A percentile compares a stretch with the other conserved stretches of the same genome.
Evolutionary conservation across 768 basidiomycete species (phyloP).

Genomic region (Lyophyllum decastes): DNA sequence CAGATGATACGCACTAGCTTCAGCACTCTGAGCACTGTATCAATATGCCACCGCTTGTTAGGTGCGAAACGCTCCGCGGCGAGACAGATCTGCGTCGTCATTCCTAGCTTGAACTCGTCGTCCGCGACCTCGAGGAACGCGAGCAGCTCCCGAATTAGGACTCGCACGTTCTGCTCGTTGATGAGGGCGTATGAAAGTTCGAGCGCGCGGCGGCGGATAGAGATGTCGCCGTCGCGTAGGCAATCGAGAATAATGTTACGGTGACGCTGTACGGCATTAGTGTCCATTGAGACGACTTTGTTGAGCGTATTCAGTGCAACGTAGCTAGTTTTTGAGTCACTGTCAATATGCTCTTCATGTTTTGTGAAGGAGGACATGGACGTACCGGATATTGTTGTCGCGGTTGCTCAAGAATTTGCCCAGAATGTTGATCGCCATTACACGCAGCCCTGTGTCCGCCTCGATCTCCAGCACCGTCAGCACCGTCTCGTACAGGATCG

Average conservation of each 20-base stretch:
- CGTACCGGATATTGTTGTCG: slow-evolving; percentile 97
- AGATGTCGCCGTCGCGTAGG: slow-evolving; percentile 98
- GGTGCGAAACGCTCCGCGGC: slow-evolving; percentile 97
- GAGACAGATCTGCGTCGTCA: slow-evolving; percentile 96
- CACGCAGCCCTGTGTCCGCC: slow-evolving; percentile 91
- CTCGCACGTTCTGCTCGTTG: slow-evolving; percentile 91
- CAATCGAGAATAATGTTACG: slow-evolving; percentile 99
- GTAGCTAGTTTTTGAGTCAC: slow-evolving; percentile 57
- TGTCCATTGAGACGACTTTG: slow-evolving; percentile 97
- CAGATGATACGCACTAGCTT: slow-evolving; percentile 72
- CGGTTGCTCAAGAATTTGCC: slow-evolving; percentile 97
- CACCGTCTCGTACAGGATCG: slow-evolving; percentile 97
- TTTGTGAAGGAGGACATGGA: slow-evolving; percentile 1
- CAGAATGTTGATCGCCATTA: slow-evolving; percentile 99
- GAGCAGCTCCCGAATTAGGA: slow-evolving; percentile 88
- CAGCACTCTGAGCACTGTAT: slow-evolving; percentile 90
- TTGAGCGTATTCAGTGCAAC: slow-evolving; percentile 97
- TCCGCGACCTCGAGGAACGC: slow-evolving; percentile 98
- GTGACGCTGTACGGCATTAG: slow-evolving; percentile 96
- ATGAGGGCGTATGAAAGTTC: slow-evolving; percentile 97
- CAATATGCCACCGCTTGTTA: slow-evolving; percentile 99
- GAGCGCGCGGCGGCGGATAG: slow-evolving; percentile 93
- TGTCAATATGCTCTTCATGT: not conserved
- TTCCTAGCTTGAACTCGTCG: slow-evolving; percentile 96
- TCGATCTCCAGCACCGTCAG: slow-evolving; percentile 96